A percentile compares a stretch with the other conserved stretches of the same genome.
phyloP scores from a whole-genome alignment of 164 flowering plant genomes.

The Magnolia officinalis region DNA sequence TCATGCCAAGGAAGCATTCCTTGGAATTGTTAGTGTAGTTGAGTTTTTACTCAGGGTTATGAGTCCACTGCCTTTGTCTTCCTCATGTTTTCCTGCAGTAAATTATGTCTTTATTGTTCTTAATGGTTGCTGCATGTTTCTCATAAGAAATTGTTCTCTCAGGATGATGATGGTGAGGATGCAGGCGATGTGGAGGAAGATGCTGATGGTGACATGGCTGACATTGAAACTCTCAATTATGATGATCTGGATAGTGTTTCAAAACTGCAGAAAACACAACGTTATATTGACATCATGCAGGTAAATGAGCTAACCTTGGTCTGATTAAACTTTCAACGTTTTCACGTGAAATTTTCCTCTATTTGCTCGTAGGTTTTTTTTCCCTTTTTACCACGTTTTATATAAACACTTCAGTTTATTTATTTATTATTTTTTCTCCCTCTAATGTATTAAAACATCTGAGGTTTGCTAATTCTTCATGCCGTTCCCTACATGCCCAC shows the following conservation, averaged over 20 bases:
- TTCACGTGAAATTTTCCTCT: neutral
- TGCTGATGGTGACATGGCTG: conserved; percentile 66
- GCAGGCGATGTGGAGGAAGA: conserved; percentile 77
- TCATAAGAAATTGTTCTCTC: conserved; percentile 7
- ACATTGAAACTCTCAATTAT: conserved; percentile 71
- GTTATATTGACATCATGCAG: conserved; percentile 81
- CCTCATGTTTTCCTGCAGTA: neutral
- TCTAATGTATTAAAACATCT: no score
- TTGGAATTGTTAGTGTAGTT: neutral
- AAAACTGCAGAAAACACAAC: conserved; percentile 79
- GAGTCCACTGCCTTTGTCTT: neutral
- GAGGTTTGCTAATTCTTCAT: no score
- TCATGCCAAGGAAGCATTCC: neutral
- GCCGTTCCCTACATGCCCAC: no score
- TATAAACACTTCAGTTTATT: no score
- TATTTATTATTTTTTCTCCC: no score
- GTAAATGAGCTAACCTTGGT: conserved; percentile 23
- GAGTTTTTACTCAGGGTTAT: neutral
- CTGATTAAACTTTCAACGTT: neutral
- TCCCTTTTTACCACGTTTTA: no score
- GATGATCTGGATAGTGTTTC: conserved; percentile 90
- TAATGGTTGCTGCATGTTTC: neutral
- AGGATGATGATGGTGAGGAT: conserved; percentile 64
- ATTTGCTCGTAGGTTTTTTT: neutral
- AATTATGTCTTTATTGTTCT: neutral